Percentiles rank a stretch among this genome's conserved stretches.
These are phyloP conservation scores for Phlebiopsis gigantea DNA, from an alignment of 768 basidiomycete genomes.

Conservation along the genomic window DNA sequence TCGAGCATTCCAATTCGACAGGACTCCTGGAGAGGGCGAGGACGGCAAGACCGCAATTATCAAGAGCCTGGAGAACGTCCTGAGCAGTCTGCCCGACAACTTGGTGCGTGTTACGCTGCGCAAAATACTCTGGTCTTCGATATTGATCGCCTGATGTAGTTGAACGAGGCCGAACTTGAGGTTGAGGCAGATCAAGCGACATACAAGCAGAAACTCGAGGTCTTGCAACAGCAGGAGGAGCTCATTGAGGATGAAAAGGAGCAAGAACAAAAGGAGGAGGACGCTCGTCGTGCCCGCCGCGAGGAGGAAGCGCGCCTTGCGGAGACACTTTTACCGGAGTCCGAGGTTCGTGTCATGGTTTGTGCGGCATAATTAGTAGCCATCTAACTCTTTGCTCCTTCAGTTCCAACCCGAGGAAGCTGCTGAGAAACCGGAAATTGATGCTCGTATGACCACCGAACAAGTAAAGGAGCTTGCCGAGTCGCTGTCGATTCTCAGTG, in stretches of 20 bases:
- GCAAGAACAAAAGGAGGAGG: slow-evolving; percentile 93
- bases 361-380: background rate
- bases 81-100: slow-evolving; percentile 91
- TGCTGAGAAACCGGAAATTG: slow-evolving; percentile 41
- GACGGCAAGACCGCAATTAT: slow-evolving; percentile 83
- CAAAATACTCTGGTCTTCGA: too few species aligned
- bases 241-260: slow-evolving; percentile 99
- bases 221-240: slow-evolving; percentile 96
- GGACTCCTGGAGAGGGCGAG: slow-evolving; percentile 63
- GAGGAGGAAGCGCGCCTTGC: slow-evolving; percentile 75
- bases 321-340: slow-evolving; percentile 80
- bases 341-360: slow-evolving; percentile 53
- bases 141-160: slow-evolving; percentile 38
- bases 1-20: slow-evolving; percentile 91
- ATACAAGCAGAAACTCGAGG: slow-evolving; percentile 98
- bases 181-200: slow-evolving; percentile 91
- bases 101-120: slow-evolving; percentile 49
- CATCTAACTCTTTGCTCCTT: background rate
- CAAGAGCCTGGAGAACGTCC: slow-evolving; percentile 78
- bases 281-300: slow-evolving; percentile 80
- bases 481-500: slow-evolving; percentile 84
- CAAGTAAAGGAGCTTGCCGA: slow-evolving; percentile 93
- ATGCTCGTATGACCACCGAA: slow-evolving; percentile 96
- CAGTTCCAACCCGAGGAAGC: slow-evolving; percentile 60
- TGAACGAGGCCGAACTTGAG: slow-evolving; percentile 95